phyloP scores from a whole-genome alignment of 352 stramenopile species.

The Thalassiosira tumida region DNA sequence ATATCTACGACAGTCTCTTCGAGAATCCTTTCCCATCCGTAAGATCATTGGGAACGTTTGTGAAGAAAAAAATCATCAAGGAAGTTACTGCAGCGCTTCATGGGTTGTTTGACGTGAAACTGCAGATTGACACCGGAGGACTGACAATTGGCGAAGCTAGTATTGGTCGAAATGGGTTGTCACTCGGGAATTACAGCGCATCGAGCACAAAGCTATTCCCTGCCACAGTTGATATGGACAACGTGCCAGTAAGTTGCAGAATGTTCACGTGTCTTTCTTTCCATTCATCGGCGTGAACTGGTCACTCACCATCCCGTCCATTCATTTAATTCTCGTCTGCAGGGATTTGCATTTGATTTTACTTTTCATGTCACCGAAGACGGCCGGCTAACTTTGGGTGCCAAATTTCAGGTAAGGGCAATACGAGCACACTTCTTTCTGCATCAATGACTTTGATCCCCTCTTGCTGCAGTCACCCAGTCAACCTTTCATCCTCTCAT shows the following conservation, averaged over 20 bases:
- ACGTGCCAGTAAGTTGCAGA: constrained; percentile 21
- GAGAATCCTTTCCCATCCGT: constrained; percentile 47
- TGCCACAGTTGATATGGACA: constrained; percentile 56
- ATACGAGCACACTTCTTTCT: too few species aligned
- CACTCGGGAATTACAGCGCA: constrained; percentile 22
- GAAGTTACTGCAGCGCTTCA: constrained; percentile 43
- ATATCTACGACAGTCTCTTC: constrained; percentile 37
- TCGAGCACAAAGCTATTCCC: constrained; percentile 57
- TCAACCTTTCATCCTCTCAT: too few species aligned
- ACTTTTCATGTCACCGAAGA: background rate
- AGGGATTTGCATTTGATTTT: constrained; percentile 65
- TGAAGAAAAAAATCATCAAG: constrained; percentile 59
- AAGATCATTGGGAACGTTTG: constrained; percentile 27
- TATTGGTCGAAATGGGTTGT: background rate
- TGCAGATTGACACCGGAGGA: constrained; percentile 43
- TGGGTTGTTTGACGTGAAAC: constrained; percentile 57
- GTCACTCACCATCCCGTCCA: too few species aligned
- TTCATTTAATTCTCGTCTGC: too few species aligned
- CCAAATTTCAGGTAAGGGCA: too few species aligned
- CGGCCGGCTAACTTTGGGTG: background rate
- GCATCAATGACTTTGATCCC: too few species aligned
- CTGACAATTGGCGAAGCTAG: background rate
- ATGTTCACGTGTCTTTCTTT: too few species aligned
- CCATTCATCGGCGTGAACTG: too few species aligned
- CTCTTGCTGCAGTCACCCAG: too few species aligned